These are phyloP conservation scores for Myxozyma melibiosi DNA, from an alignment of 805 yeast species.

Conservation along the genomic window DNA sequence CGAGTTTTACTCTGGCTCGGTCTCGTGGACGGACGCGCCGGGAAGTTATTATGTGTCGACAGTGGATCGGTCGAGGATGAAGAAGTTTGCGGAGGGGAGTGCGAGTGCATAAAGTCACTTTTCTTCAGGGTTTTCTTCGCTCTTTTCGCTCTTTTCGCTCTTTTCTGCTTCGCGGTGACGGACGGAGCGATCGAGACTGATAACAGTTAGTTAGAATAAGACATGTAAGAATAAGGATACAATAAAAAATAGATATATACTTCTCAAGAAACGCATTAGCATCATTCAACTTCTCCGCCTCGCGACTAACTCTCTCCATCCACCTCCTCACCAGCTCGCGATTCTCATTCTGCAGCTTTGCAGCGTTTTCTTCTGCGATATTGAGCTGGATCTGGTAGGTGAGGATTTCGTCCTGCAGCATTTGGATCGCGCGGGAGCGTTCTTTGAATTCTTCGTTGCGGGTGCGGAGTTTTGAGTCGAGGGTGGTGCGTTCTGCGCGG, in stretches of 20 bases:
- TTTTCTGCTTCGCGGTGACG: slow-evolving; percentile 13
- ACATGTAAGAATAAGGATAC: background rate
- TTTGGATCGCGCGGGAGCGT: slow-evolving; percentile 60
- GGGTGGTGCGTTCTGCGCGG: slow-evolving; percentile 37
- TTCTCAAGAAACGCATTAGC: slow-evolving; percentile 45
- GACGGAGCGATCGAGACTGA: slow-evolving; percentile 17
- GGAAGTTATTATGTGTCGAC: slow-evolving; percentile 79
- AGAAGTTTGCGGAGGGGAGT: slow-evolving; percentile 17
- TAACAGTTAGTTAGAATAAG: background rate
- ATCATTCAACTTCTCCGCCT: slow-evolving; percentile 62
- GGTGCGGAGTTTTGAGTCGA: slow-evolving; percentile 39
- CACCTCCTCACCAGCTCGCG: slow-evolving; percentile 57
- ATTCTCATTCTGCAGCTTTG: slow-evolving; percentile 52
- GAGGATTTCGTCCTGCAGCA: slow-evolving; percentile 67
- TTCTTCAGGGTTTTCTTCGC: background rate
- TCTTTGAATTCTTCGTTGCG: slow-evolving; percentile 40
- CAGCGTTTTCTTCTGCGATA: slow-evolving; percentile 46
- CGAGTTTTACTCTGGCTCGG: slow-evolving; percentile 68
- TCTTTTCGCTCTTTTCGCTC: background rate
- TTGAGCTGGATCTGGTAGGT: slow-evolving; percentile 61
- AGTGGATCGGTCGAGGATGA: slow-evolving; percentile 47
- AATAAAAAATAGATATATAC: slow-evolving; percentile 8
- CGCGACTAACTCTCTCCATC: slow-evolving; percentile 59
- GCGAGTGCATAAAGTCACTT: background rate
- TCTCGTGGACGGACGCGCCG: slow-evolving; percentile 84